A percentile compares a stretch with the other conserved stretches of the same genome.
These are phyloP conservation scores for Yamadazyma diddensiae DNA, from an alignment of 1,139 yeast species.

Conservation along the genomic window DNA sequence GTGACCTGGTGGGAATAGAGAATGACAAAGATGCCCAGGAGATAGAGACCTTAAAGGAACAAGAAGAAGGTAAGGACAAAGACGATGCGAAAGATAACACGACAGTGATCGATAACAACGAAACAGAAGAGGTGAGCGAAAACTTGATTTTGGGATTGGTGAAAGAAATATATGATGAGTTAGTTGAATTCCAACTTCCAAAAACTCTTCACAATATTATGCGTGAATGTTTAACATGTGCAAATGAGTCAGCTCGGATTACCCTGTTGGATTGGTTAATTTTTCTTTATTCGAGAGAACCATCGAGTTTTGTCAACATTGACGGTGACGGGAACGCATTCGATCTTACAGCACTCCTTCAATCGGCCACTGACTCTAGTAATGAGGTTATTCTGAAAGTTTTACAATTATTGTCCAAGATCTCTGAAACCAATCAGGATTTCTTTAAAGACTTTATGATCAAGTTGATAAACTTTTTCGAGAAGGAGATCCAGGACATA, in stretches of 20 bases:
- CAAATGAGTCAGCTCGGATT: slow-evolving; percentile 74
- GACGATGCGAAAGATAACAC: slow-evolving; percentile 1
- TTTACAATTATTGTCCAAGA: slow-evolving; percentile 71
- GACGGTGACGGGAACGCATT: slow-evolving; percentile 37
- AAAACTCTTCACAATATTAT: slow-evolving; percentile 34
- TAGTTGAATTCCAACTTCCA: slow-evolving; percentile 37
- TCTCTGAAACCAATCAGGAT: slow-evolving; percentile 77
- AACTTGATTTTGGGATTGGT: slow-evolving; percentile 30
- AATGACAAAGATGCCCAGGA: slow-evolving; percentile 2
- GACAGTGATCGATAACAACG: slow-evolving; percentile 2
- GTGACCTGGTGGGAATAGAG: slow-evolving; percentile 17
- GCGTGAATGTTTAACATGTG: slow-evolving; percentile 34
- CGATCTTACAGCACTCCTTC: slow-evolving; percentile 74
- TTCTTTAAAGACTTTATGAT: slow-evolving; percentile 76
- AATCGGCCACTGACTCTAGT: slow-evolving; percentile 82
- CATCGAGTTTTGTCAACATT: slow-evolving; percentile 52
- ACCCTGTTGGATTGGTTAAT: slow-evolving; percentile 91
- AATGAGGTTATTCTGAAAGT: slow-evolving; percentile 80
- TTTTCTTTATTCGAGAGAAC: slow-evolving; percentile 74
- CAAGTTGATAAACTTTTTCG: slow-evolving; percentile 67
- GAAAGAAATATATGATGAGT: slow-evolving; percentile 40
- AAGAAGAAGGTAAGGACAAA: slow-evolving; percentile 4
- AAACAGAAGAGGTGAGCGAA: slow-evolving; percentile 13
- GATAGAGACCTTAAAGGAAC: slow-evolving; percentile 2
- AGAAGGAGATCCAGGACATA: slow-evolving; percentile 33